A percentile compares a stretch with the other conserved stretches of the same genome.
phyloP scores from a whole-genome alignment of 176 grass and related monocot genomes.

The Cocos nucifera region DNA sequence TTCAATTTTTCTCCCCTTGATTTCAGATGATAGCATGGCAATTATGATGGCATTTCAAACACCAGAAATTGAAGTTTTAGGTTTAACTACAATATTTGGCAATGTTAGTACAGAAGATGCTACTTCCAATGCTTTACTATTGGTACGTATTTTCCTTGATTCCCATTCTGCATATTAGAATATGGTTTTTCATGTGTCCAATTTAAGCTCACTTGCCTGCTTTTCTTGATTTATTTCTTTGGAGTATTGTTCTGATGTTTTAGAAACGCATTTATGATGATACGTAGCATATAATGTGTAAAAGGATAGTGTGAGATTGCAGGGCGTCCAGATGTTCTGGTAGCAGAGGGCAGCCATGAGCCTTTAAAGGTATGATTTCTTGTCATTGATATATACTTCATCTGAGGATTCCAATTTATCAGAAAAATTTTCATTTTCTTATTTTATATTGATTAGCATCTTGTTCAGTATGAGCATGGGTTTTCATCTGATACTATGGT shows the following conservation, averaged over 20 bases:
- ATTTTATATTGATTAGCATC: no score
- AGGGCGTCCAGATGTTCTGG: slow-evolving; percentile 52
- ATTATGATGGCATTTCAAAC: slow-evolving; percentile 79
- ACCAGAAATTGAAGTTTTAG: slow-evolving; percentile 42
- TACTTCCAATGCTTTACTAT: slow-evolving; percentile 67
- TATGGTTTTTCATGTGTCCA: background rate
- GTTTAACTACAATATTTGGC: slow-evolving; percentile 87
- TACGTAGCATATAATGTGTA: slow-evolving; percentile 16
- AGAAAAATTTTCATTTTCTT: no score
- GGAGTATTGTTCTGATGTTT: no score
- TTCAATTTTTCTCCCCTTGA: background rate
- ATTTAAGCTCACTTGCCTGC: no score
- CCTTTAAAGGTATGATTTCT: slow-evolving; percentile 47
- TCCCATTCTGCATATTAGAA: background rate
- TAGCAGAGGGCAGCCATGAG: slow-evolving; percentile 62
- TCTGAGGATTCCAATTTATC: no score
- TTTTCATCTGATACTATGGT: no score
- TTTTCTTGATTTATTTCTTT: no score
- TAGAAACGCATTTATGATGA: background rate
- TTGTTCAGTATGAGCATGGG: no score
- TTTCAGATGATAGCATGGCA: slow-evolving; percentile 72
- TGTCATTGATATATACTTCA: background rate
- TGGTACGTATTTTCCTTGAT: slow-evolving; percentile 33
- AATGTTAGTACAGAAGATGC: slow-evolving; percentile 57
- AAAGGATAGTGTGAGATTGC: slow-evolving; percentile 79